phyloP scores from a whole-genome alignment of 2,329 filamentous ascomycete species.

The Hypoxylon sp. region DNA sequence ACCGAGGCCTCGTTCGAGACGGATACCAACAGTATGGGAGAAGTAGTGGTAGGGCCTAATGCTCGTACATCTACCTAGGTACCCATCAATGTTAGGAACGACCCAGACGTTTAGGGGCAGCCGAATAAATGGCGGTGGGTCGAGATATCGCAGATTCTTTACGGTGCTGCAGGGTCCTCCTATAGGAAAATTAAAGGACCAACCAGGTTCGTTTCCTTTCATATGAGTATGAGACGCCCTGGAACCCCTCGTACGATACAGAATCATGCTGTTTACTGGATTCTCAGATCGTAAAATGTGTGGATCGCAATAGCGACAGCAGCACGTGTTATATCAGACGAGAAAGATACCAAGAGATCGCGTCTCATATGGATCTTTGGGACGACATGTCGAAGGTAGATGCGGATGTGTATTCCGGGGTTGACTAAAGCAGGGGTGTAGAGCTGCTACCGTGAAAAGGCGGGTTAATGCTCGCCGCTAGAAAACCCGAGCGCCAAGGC shows the following conservation, averaged over 20 bases:
- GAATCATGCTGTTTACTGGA: conserved; percentile 8
- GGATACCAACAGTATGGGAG: conserved; percentile 44
- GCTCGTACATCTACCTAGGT: conserved; percentile 23
- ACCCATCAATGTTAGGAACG: conserved; percentile 20
- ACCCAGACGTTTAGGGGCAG: conserved; percentile 14
- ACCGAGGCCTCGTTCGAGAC: conserved; percentile 18
- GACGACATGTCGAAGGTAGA: conserved; percentile 26
- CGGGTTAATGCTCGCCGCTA: conserved; percentile 39
- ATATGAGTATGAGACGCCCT: conserved; percentile 4
- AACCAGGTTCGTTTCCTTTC: conserved; percentile 9
- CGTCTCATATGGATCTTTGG: conserved; percentile 26
- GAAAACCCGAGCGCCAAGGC: conserved; percentile 29
- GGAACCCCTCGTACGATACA: conserved; percentile 19
- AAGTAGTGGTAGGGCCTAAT: conserved; percentile 12
- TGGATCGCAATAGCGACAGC: conserved; percentile 31
- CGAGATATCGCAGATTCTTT: conserved; percentile 19
- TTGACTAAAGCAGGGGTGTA: conserved; percentile 22
- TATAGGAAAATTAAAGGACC: conserved; percentile 12
- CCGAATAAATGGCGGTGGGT: conserved; percentile 21
- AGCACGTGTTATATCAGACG: conserved; percentile 32
- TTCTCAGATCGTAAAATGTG: conserved; percentile 20
- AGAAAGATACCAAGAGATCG: conserved; percentile 7
- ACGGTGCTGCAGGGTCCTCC: conserved; percentile 12
- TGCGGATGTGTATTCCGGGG: conserved; percentile 32
- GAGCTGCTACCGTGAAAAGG: conserved; percentile 16